phyloP scores from a whole-genome alignment of 2,329 filamentous ascomycete genomes.

The Lachnellula hyalina region DNA sequence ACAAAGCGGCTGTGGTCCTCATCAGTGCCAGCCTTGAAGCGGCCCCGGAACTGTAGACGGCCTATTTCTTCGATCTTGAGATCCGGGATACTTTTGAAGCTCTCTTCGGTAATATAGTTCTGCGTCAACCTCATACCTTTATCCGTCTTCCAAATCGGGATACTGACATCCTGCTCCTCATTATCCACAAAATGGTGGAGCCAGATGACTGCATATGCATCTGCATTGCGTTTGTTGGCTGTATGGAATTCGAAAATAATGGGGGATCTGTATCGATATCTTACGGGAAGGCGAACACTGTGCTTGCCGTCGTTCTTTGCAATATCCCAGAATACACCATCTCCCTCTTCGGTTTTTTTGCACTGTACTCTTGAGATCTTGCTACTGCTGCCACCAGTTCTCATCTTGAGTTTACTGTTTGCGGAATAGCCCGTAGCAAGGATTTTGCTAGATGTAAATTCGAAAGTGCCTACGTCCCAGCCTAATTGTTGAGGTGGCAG shows the following conservation, averaged over 20 bases:
- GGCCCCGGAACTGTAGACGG: conserved; percentile 70
- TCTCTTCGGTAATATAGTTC: conserved; percentile 84
- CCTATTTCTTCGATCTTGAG: conserved; percentile 76
- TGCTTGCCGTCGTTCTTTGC: conserved; percentile 43
- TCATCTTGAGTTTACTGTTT: conserved; percentile 66
- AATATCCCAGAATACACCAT: conserved; percentile 56
- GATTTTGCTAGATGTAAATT: conserved; percentile 71
- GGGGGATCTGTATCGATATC: conserved; percentile 83
- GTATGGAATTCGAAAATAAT: conserved; percentile 82
- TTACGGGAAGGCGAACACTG: conserved; percentile 71
- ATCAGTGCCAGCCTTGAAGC: conserved; percentile 88
- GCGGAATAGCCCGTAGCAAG: conserved; percentile 58
- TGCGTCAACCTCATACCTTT: conserved; percentile 73
- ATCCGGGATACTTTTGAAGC: conserved; percentile 63
- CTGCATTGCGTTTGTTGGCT: conserved; percentile 61
- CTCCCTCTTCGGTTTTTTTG: conserved; percentile 50
- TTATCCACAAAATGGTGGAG: conserved; percentile 79
- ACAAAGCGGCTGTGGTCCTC: conserved; percentile 79
- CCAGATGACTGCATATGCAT: conserved; percentile 80
- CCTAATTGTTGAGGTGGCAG: conserved; percentile 82
- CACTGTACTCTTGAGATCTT: conserved; percentile 62
- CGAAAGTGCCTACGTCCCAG: conserved; percentile 94
- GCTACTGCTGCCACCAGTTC: conserved; percentile 79
- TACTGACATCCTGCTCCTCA: conserved; percentile 68
- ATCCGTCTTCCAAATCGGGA: conserved; percentile 87